Percentiles rank a stretch among this genome's conserved stretches.
These are phyloP conservation scores for Kwoniella dendrophila DNA, from an alignment of 768 basidiomycete genomes.

Conservation along the genomic window DNA sequence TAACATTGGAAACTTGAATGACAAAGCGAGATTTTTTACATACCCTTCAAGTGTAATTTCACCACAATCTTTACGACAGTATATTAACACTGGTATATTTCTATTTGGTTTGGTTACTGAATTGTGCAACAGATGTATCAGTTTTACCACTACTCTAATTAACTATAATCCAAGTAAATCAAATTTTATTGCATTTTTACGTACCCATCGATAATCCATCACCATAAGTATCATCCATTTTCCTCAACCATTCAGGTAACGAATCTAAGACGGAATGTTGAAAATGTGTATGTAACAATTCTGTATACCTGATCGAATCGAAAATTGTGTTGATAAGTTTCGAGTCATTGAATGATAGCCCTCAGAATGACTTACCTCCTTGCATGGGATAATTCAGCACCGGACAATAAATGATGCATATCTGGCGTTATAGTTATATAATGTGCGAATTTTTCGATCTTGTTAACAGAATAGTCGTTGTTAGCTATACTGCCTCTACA, in stretches of 20 bases:
- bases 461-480: background rate
- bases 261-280: constrained; percentile 77
- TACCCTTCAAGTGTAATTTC: constrained; percentile 58
- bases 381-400: constrained; percentile 77
- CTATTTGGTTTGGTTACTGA: constrained; percentile 78
- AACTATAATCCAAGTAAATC: background rate
- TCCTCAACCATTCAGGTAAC: constrained; percentile 73
- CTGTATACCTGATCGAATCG: constrained; percentile 66
- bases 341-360: no score
- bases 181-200: constrained; percentile 16
- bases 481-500: constrained; percentile 1
- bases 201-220: constrained; percentile 67
- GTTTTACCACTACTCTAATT: background rate
- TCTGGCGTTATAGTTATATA: constrained; percentile 72
- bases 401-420: constrained; percentile 75
- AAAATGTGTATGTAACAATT: constrained; percentile 75
- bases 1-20: no score
- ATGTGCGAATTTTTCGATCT: constrained; percentile 89
- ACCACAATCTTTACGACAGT: constrained; percentile 69
- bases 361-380: constrained; percentile 64
- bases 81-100: constrained; percentile 75
- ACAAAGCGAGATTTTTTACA: constrained; percentile 36
- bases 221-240: constrained; percentile 74
- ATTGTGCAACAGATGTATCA: background rate
- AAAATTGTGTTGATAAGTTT: background rate